Base-by-base conservation (phyloP, 768 basidiomycete species). In the Grammothele lineata region DNA sequence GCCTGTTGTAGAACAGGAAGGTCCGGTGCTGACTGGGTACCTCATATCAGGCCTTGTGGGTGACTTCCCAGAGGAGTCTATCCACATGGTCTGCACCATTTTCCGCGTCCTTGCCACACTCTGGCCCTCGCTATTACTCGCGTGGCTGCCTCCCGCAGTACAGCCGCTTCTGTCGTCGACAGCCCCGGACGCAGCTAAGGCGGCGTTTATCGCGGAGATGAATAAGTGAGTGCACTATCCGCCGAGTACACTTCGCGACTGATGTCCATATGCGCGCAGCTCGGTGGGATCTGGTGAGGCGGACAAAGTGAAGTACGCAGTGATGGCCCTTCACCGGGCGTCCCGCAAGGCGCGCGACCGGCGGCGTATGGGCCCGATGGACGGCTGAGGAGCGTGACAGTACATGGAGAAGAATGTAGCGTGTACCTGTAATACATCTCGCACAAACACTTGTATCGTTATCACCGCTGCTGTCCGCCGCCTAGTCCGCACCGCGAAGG, bases 31-130 rank as follows among this genome's bases (percentile, higher is more conserved):
- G 14, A 62, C 89, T 14, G 75, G 76, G 12, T 79, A 79, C 53
- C 63, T 92, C 23, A 70, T 98, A 43, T 68, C 74, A 17, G 95
- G 96, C 3, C 71, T 97, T 22, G 81, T 90, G 4, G 83, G 86
- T 18, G 85, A 87, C 51, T 98, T 94, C 63, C 90, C 91, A 3
- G 92, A 92, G 61, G 95, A 97, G 48, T 77, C 83, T 3, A 72
- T 81, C 5, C 74, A 86, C 8, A 62, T 71, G 27, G 83, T 94
- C 37, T 80, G 91, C 45, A 80, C 85, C 2, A 83, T 97, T 51
- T 78, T 95, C 64, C 78, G 89, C 14, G 73, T 77, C 11, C 64
- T 92, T 42, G 74, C 83, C 22, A 66, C 70, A 30, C 59, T 80
- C n/a, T 91, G 87, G 82, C 73, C 85, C 2, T 60, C 70, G 6